Evolutionary conservation across 108 stramenopile species (phyloP), one percentile per base, ranked within the genome.

Genomic region (Pseudonitzschia pungens): DNA sequence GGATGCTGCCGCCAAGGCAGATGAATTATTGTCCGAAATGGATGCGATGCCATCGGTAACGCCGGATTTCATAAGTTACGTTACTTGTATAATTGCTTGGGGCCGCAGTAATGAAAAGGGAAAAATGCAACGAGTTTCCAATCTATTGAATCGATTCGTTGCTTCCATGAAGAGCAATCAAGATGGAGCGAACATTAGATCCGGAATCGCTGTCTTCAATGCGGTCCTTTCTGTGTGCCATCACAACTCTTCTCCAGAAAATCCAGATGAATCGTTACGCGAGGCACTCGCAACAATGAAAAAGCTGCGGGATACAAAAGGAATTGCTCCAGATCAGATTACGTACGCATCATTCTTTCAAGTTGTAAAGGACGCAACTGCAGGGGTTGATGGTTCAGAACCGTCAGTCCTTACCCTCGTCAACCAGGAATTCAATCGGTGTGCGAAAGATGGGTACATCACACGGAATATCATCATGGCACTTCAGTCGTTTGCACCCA

Each of bases 161-260:
- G 36, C 60, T 40, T 62, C 60, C 12, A 21, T 62, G 31, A 4
- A 20, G 32, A 65, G 15, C 50, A 22, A 40, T 65, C 43, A 51
- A 72, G 45, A 33, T 15, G 43, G 32, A 41, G 22, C 20, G 9
- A 28, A 59, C 36, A 60, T 16, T 50, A 36, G 20, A 33, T 24
- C 31, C 0, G 40, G 28, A 29, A 43, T 66, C 21, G 36, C 53
- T 57, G 78, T 78, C 20, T 79, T 68, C 44, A 79, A 79, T 70
- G 73, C 78, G 24, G 78, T 68, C 9, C 69, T 79, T 42, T 79
- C 78, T 0, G 78, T 79, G 8, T 79, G 73, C 32, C 66, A 79
- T n/a, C 78, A 79, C 53, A 79, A 79, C 48, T 27, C 40, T 8
- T 42, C 69, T 1, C 33, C 55, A 36, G 68, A 70, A n/a, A 7